Conservation (phyloP, 1,284 basidiomycete species). For the Trametes versicolor region DNA sequence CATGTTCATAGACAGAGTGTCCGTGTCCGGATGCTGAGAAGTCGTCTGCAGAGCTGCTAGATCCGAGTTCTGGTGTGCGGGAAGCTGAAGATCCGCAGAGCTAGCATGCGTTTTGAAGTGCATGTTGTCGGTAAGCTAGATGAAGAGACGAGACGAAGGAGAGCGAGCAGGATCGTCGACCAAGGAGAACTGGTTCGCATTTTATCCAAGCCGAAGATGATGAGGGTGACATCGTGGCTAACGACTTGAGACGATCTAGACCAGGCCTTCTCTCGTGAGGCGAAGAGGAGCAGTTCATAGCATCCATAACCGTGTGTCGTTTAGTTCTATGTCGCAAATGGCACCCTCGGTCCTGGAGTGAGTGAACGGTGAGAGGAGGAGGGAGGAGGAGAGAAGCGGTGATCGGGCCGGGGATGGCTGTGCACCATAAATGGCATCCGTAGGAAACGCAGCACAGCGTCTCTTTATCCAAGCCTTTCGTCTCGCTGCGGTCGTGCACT, state of each 20-base stretch:
- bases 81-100: background rate
- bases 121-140: background rate
- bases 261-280: too few species aligned
- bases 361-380: background rate
- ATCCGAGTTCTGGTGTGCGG: background rate
- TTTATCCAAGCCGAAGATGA: background rate
- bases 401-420: background rate
- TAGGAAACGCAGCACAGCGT: background rate
- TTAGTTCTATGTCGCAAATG: background rate
- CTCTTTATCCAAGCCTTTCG: background rate
- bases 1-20: background rate
- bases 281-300: background rate
- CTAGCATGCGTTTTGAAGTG: background rate
- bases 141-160: background rate
- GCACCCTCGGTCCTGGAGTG: background rate
- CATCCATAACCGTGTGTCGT: background rate
- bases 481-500: background rate
- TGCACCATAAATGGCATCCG: background rate
- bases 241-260: background rate
- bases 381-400: background rate
- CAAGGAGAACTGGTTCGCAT: background rate
- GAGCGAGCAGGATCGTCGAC: background rate
- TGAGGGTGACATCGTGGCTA: slow-evolving; percentile 6
- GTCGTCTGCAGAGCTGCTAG: background rate
- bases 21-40: background rate